Evolutionary conservation across 2,329 filamentous ascomycete genomes (phyloP).

Genomic region (Aspergillus fischeri): DNA sequence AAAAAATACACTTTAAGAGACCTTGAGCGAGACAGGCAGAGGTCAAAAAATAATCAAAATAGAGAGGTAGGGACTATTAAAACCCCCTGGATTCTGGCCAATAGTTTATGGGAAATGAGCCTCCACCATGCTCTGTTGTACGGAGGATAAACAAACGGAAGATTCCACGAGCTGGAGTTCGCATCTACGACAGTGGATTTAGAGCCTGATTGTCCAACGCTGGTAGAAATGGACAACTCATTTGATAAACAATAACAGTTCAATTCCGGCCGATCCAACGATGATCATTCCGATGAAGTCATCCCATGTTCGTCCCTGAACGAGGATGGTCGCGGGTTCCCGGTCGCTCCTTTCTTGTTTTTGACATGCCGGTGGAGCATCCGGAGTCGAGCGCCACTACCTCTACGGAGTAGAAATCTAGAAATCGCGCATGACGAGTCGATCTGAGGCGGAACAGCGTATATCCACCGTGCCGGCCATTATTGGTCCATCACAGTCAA

Average conservation of each 20-base stretch:
- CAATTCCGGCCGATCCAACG: slow-evolving; percentile 1
- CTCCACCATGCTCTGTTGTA: background rate
- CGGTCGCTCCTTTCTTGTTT: slow-evolving; percentile 16
- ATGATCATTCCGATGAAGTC: slow-evolving; percentile 14
- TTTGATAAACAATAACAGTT: background rate
- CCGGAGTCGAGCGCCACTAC: background rate
- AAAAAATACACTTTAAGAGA: background rate
- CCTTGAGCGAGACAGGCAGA: background rate
- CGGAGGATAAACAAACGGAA: background rate
- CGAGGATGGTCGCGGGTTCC: background rate
- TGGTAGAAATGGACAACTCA: background rate
- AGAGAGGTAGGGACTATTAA: too few relatives aligned
- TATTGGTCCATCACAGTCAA: background rate
- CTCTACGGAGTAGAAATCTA: background rate
- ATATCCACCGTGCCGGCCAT: background rate
- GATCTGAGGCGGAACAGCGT: background rate
- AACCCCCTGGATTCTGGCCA: background rate
- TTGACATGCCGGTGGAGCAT: slow-evolving; percentile 13
- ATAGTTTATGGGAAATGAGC: background rate
- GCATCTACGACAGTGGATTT: background rate
- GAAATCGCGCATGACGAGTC: background rate
- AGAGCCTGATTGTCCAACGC: background rate
- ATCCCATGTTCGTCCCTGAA: slow-evolving; percentile 8
- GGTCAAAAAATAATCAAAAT: background rate
- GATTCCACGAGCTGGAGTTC: background rate